phyloP scores from a whole-genome alignment of 2,329 filamentous ascomycete genomes.

The Ascochyta clinopodiicola region DNA sequence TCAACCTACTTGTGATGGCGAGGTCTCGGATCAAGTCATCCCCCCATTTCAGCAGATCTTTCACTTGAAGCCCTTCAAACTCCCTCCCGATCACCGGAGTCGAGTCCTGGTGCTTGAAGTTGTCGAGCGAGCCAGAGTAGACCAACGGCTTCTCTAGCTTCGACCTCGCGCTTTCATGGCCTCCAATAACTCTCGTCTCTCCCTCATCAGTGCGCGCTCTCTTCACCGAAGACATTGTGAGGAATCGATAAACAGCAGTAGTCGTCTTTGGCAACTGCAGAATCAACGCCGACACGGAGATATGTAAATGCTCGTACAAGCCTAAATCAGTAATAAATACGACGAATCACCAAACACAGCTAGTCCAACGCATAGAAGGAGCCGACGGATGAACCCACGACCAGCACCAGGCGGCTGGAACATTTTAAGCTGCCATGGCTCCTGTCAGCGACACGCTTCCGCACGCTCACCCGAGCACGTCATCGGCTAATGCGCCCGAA shows the following conservation, averaged over 20 bases:
- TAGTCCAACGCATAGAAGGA: background rate
- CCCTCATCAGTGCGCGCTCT: slow-evolving; percentile 13
- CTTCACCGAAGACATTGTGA: slow-evolving; percentile 34
- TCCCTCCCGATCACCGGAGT: slow-evolving; percentile 61
- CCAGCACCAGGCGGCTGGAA: slow-evolving; percentile 11
- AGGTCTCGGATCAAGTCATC: slow-evolving; percentile 50
- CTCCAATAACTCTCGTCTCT: slow-evolving; percentile 25
- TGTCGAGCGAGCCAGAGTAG: slow-evolving; percentile 35
- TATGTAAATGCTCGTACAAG: background rate
- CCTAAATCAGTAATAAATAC: slow-evolving; percentile 18
- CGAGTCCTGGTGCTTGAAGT: slow-evolving; percentile 48
- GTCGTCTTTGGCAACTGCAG: background rate
- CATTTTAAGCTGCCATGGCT: slow-evolving; percentile 11
- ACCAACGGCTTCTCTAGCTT: slow-evolving; percentile 28
- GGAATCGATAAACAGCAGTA: background rate
- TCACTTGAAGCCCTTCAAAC: slow-evolving; percentile 48
- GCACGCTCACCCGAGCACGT: slow-evolving; percentile 23
- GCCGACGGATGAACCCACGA: background rate
- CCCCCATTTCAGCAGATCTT: slow-evolving; percentile 40
- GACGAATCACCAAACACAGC: slow-evolving; percentile 6
- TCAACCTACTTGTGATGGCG: slow-evolving; percentile 64
- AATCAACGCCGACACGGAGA: slow-evolving; percentile 2
- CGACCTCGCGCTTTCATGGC: slow-evolving; percentile 30
- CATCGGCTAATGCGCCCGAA: slow-evolving; percentile 25
- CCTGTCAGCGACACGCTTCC: background rate